These are phyloP conservation scores for Mycena epipterygia DNA, from an alignment of 768 basidiomycete genomes.

Conservation along the genomic window DNA sequence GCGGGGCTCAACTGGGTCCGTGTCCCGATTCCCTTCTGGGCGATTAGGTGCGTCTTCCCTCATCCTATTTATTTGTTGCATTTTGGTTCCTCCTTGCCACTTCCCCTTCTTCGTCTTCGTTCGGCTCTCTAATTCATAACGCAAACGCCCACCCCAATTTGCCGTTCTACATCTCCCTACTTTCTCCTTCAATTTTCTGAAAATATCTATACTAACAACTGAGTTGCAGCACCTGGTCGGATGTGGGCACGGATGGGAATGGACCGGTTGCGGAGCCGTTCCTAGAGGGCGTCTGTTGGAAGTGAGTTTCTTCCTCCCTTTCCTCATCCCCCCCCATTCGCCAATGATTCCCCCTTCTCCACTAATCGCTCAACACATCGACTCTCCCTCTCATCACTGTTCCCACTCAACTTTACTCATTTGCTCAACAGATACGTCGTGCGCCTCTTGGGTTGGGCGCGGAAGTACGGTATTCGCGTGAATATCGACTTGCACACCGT, in stretches of 20 bases:
- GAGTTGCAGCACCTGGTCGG: neutral
- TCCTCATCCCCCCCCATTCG: too few species aligned
- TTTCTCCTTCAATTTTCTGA: neutral
- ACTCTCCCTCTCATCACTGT: neutral
- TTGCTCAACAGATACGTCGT: conserved; percentile 38
- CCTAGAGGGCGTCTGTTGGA: conserved; percentile 70
- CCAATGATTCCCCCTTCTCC: too few species aligned
- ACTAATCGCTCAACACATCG: neutral
- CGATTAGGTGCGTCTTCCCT: conserved; percentile 49
- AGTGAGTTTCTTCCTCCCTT: too few species aligned
- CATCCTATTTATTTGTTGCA: too few species aligned
- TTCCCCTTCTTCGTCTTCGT: too few species aligned
- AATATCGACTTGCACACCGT: conserved; percentile 74
- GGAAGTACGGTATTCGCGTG: conserved; percentile 79
- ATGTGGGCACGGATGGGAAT: neutral
- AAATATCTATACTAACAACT: neutral
- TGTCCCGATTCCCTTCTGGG: conserved; percentile 79
- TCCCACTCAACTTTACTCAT: neutral
- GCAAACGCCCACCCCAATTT: too few species aligned
- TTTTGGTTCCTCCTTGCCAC: too few species aligned
- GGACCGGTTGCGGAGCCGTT: conserved; percentile 76
- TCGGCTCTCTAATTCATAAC: too few species aligned
- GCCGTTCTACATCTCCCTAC: neutral
- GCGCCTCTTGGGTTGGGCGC: conserved; percentile 59
- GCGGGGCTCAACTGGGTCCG: conserved; percentile 81